A percentile compares a stretch with the other conserved stretches of the same genome.
These are phyloP conservation scores for Globisporangium nunn DNA, from an alignment of 352 stramenopile genomes.

Conservation along the genomic window DNA sequence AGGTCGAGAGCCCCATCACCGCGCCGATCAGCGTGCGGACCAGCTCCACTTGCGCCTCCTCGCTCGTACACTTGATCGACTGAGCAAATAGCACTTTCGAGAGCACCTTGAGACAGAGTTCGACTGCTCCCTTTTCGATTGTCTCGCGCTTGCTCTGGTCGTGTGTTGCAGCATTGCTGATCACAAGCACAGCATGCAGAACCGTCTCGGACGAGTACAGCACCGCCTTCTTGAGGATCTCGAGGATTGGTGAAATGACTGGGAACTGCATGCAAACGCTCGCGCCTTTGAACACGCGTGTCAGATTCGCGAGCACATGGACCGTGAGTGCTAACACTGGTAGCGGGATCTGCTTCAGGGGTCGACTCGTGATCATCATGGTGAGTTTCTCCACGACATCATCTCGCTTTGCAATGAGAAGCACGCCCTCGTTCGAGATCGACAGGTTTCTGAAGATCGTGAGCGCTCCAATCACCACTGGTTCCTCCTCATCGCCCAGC, in stretches of 20 bases:
- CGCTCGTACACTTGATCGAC: conserved; percentile 27
- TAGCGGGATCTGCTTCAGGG: conserved; percentile 32
- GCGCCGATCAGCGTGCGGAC: conserved; percentile 41
- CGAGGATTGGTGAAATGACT: conserved; percentile 38
- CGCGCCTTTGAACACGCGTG: conserved; percentile 46
- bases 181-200: conserved; percentile 29
- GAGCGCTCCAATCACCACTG: conserved; percentile 35
- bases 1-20: conserved; percentile 63
- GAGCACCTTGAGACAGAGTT: conserved; percentile 44
- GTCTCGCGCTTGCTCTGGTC: conserved; percentile 46
- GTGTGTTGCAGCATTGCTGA: conserved; percentile 46
- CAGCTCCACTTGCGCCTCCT: conserved; percentile 42
- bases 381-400: conserved; percentile 36
- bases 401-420: conserved; percentile 29
- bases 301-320: conserved; percentile 46
- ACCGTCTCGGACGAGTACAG: conserved; percentile 39
- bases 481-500: conserved; percentile 34
- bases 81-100: conserved; percentile 42
- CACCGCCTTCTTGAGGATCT: conserved; percentile 45
- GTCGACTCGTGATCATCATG: conserved; percentile 33
- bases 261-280: conserved; percentile 30
- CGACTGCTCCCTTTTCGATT: conserved; percentile 41
- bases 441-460: conserved; percentile 52
- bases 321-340: conserved; percentile 29
- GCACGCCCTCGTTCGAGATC: conserved; percentile 45